A percentile compares a stretch with the other conserved stretches of the same genome.
Conservation (phyloP, 176 grass and related monocot species). For the Juncus inflexus region DNA sequence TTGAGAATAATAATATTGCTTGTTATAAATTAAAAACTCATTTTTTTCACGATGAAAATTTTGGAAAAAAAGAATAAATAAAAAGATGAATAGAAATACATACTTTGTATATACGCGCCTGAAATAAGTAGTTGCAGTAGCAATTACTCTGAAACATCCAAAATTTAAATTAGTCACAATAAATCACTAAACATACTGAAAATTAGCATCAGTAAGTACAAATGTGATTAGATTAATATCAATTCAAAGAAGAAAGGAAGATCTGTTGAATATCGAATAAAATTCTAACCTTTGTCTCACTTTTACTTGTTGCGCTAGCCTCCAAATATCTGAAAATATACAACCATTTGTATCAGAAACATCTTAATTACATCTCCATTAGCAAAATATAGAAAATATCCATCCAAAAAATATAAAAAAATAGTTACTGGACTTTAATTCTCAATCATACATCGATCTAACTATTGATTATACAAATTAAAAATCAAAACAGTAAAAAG, state of each 20-base stretch:
- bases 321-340: conserved; percentile 86
- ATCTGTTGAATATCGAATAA: neutral
- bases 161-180: conserved; percentile 3
- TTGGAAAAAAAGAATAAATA: neutral
- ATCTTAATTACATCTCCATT: neutral
- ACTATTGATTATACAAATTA: conserved; percentile 3
- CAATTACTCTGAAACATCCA: conserved; percentile 81
- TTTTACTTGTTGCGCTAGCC: conserved; percentile 82
- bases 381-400: neutral
- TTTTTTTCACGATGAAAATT: neutral
- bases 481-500: neutral
- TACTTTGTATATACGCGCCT: conserved; percentile 98
- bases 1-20: no score
- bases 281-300: conserved; percentile 85
- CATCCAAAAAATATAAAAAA: neutral
- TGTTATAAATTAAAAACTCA: no score
- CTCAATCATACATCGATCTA: neutral
- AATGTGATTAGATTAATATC: neutral
- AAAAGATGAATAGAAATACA: conserved; percentile 23
- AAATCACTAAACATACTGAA: neutral
- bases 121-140: conserved; percentile 92
- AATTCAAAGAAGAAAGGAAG: neutral
- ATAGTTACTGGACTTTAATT: no score
- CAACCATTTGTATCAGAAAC: conserved; percentile 11
- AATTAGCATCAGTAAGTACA: neutral